These are phyloP conservation scores for Candida boidinii DNA, from an alignment of 805 yeast genomes.

Conservation along the genomic window DNA sequence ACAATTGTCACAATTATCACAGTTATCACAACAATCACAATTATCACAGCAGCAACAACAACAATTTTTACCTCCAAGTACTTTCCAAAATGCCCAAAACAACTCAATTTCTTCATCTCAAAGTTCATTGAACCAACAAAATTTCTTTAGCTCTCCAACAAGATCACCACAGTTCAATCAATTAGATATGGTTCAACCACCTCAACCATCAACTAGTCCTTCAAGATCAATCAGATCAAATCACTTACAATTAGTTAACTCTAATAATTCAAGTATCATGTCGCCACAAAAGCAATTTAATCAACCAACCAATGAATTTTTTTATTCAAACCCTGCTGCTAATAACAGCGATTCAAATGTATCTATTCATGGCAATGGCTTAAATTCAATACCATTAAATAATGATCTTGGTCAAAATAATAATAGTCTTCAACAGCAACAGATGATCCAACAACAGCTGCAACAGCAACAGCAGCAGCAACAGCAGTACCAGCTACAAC, in stretches of 20 bases:
- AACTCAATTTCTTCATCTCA: slow-evolving; percentile 1
- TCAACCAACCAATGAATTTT: too few species aligned
- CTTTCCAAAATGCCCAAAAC: slow-evolving; percentile 5
- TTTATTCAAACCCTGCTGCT: slow-evolving; percentile 13
- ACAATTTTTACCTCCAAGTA: slow-evolving; percentile 1
- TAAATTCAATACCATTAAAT: slow-evolving; percentile 7
- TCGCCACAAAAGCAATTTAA: slow-evolving; percentile 18
- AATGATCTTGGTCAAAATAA: too few species aligned
- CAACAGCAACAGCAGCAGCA: slow-evolving; percentile 4
- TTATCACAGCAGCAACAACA: slow-evolving; percentile 9
- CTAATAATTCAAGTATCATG: slow-evolving; percentile 17
- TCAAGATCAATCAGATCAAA: slow-evolving; percentile 23
- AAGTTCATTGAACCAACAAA: too few species aligned
- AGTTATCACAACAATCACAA: slow-evolving; percentile 9
- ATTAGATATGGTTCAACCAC: slow-evolving; percentile 3
- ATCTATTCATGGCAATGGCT: slow-evolving; percentile 8
- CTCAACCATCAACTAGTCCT: slow-evolving; percentile 27
- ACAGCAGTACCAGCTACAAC: slow-evolving; percentile 2
- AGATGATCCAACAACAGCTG: slow-evolving; percentile 7
- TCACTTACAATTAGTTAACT: slow-evolving; percentile 21
- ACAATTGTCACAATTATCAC: background rate
- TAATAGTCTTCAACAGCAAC: slow-evolving; percentile 8
- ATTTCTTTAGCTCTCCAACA: slow-evolving; percentile 17
- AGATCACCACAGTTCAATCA: slow-evolving; percentile 11
- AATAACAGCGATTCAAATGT: slow-evolving; percentile 23